Evolutionary conservation across 768 basidiomycete genomes (phyloP).

Genomic region (Rhodotorula toruloides): DNA sequence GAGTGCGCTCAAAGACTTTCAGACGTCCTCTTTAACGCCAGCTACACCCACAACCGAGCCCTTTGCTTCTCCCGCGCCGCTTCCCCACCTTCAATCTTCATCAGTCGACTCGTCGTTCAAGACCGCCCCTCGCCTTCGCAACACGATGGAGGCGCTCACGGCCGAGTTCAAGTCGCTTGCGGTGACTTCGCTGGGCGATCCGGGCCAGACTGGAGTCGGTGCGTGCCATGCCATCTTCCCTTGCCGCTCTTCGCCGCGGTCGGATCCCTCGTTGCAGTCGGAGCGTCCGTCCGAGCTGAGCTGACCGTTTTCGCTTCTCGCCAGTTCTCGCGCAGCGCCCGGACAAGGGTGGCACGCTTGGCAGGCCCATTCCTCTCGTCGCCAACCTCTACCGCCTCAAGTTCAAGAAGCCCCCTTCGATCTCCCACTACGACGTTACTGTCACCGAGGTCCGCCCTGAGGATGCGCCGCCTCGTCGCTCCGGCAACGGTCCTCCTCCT

Average conservation of each 20-base stretch:
- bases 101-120: too few relatives aligned
- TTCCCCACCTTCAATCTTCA: too few relatives aligned
- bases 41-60: too few relatives aligned
- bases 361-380: slow-evolving; percentile 3
- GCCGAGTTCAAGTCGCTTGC: slow-evolving; percentile 14
- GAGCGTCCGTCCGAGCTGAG: not conserved
- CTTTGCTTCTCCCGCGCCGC: not conserved
- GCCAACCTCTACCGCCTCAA: slow-evolving; percentile 26
- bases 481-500: not conserved
- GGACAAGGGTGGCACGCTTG: slow-evolving; percentile 13
- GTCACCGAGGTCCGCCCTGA: not conserved
- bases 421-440: slow-evolving; percentile 22
- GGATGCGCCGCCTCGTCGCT: not conserved
- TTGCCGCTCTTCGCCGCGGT: not conserved
- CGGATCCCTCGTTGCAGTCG: not conserved
- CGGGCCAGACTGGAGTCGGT: not conserved
- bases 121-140: too few relatives aligned
- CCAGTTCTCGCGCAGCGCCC: slow-evolving; percentile 30
- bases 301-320: not conserved
- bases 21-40: too few relatives aligned
- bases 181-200: not conserved
- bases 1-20: too few relatives aligned
- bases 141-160: slow-evolving; percentile 20
- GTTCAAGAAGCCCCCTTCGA: slow-evolving; percentile 9
- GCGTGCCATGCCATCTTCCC: not conserved